phyloP scores from a whole-genome alignment of 1,139 yeast species.

The Waltiozyma sp. region DNA sequence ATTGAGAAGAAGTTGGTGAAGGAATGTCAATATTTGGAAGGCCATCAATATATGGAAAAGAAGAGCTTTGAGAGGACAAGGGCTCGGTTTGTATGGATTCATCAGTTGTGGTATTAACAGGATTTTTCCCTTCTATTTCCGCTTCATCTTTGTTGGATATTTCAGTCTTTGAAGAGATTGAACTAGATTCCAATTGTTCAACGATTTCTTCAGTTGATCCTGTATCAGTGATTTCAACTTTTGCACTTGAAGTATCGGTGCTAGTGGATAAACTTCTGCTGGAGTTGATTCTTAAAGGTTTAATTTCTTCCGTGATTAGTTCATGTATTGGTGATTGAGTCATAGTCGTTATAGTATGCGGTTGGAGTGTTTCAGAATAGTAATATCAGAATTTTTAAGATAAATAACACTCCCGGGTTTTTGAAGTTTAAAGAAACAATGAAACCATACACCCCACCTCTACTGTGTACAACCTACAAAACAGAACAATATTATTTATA shows the following conservation, averaged over 20 bases:
- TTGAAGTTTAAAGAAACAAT: no score
- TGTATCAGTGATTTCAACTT: no score
- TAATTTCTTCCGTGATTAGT: neutral
- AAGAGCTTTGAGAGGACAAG: neutral
- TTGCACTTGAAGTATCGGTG: neutral
- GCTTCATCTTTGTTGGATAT: neutral
- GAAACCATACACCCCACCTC: no score
- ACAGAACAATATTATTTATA: no score
- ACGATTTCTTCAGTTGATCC: no score
- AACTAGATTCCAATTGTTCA: no score
- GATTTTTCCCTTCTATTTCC: no score
- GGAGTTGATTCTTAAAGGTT: neutral
- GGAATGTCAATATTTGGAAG: neutral
- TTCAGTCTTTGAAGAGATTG: neutral
- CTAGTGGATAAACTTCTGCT: neutral
- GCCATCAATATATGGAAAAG: neutral
- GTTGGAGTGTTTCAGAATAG: no score
- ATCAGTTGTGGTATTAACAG: neutral
- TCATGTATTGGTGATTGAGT: neutral
- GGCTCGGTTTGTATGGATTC: neutral
- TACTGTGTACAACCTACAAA: no score
- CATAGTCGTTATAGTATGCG: neutral
- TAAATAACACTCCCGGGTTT: no score
- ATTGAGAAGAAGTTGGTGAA: neutral
- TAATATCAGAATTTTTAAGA: no score